Conservation (phyloP, 2,329 filamentous ascomycete species). For the Claviceps arundinis region DNA sequence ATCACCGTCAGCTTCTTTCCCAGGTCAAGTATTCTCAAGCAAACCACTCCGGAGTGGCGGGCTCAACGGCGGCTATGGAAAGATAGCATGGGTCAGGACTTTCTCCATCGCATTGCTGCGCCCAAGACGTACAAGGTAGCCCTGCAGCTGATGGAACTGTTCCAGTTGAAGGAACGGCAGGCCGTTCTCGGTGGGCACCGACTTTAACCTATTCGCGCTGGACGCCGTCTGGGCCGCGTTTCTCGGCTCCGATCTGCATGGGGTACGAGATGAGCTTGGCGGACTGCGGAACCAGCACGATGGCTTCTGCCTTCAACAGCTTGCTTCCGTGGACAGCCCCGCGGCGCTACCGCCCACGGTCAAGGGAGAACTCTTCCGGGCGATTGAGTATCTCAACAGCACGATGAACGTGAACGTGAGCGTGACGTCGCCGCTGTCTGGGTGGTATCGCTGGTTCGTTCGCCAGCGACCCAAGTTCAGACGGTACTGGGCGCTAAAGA, state of each 20-base stretch:
- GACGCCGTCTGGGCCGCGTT: conserved; percentile 18
- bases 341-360: neutral
- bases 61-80: conserved; percentile 21
- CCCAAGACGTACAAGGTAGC: conserved; percentile 20
- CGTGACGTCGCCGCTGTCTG: neutral
- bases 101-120: conserved; percentile 16
- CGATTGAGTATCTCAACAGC: neutral
- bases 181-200: conserved; percentile 12
- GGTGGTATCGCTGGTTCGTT: neutral
- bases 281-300: neutral
- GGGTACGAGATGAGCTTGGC: neutral
- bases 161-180: conserved; percentile 19
- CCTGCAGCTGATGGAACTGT: conserved; percentile 19
- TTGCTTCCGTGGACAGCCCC: neutral
- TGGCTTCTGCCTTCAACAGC: neutral
- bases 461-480: neutral
- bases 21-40: conserved; percentile 19
- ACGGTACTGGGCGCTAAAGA: neutral
- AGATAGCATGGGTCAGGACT: conserved; percentile 24
- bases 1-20: conserved; percentile 19
- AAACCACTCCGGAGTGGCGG: conserved; percentile 19
- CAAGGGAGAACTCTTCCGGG: neutral
- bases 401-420: neutral
- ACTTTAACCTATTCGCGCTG: conserved; percentile 18
- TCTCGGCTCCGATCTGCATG: conserved; percentile 12